These are phyloP conservation scores for Panicum hallii DNA, from an alignment of 202 grass and related monocot genomes.

Conservation along the genomic window DNA sequence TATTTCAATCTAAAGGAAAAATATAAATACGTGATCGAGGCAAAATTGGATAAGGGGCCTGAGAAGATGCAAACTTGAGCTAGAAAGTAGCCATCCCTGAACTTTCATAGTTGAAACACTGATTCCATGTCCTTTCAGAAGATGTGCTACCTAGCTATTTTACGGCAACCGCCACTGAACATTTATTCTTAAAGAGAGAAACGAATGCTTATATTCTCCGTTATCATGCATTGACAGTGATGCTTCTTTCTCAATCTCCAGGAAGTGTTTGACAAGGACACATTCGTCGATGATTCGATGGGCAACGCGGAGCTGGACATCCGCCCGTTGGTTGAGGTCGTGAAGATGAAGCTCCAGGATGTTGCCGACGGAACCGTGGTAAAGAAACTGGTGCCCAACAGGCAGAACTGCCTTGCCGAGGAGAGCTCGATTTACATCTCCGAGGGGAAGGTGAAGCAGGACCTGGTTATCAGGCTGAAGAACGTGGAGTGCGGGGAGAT, in stretches of 20 bases:
- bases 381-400: conserved; percentile 57
- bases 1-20: not conserved
- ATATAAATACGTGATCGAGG: not conserved
- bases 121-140: not conserved
- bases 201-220: not conserved
- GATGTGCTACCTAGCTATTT: not conserved
- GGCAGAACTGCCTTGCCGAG: conserved; percentile 75
- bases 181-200: not conserved
- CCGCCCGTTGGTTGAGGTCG: conserved; percentile 55
- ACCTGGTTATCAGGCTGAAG: conserved; percentile 63
- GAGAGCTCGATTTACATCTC: conserved; percentile 63
- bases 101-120: not conserved
- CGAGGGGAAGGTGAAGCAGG: conserved; percentile 71
- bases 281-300: conserved; percentile 74
- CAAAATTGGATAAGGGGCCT: not conserved
- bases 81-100: not conserved
- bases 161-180: not conserved
- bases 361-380: conserved; percentile 49
- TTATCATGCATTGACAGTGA: not conserved
- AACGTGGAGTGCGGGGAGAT: conserved; percentile 80
- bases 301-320: conserved; percentile 82
- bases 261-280: conserved; percentile 88
- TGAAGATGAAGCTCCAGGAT: conserved; percentile 58
- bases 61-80: not conserved
- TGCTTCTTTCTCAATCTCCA: conserved; percentile 33